Conservation (phyloP, 176 grass and related monocot genomes). For the Carex cristatella region DNA sequence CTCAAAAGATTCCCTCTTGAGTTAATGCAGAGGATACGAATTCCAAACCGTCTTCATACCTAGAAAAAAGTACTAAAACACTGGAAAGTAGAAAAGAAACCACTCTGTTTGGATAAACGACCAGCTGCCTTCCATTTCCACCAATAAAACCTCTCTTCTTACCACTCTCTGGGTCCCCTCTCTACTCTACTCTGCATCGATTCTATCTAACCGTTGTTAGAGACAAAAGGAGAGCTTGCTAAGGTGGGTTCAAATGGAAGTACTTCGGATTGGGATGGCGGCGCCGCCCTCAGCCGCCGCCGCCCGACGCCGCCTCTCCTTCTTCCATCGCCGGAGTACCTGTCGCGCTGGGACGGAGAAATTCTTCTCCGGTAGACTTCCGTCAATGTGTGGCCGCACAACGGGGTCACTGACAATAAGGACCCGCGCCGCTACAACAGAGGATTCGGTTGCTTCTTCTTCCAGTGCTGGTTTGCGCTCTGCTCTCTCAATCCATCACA, state of each 20-base stretch:
- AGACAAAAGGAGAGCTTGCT: not conserved
- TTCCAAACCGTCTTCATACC: not conserved
- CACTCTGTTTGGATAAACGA: slow-evolving; percentile 3
- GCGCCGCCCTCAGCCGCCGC: slow-evolving; percentile 10
- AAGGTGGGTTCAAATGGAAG: slow-evolving; percentile 11
- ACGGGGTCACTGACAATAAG: not conserved
- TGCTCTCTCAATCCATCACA: not conserved
- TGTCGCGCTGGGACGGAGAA: not conserved
- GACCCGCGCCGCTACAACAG: not conserved
- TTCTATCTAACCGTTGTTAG: not conserved
- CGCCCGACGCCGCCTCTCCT: not conserved
- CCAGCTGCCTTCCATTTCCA: slow-evolving; percentile 7
- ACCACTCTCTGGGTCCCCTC: not conserved
- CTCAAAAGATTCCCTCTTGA: too few relatives aligned
- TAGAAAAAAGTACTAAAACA: not conserved
- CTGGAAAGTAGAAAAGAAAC: not conserved
- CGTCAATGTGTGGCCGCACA: not conserved
- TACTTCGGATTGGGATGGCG: slow-evolving; percentile 26
- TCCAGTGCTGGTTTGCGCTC: slow-evolving; percentile 3
- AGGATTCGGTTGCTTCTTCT: slow-evolving; percentile 2
- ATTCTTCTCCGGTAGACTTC: not conserved
- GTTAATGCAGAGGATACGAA: too few relatives aligned
- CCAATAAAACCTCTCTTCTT: not conserved
- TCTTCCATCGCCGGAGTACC: not conserved
- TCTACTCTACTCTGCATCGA: not conserved